Conservation (phyloP, 768 basidiomycete species). For the Pleurotus tuoliensis region DNA sequence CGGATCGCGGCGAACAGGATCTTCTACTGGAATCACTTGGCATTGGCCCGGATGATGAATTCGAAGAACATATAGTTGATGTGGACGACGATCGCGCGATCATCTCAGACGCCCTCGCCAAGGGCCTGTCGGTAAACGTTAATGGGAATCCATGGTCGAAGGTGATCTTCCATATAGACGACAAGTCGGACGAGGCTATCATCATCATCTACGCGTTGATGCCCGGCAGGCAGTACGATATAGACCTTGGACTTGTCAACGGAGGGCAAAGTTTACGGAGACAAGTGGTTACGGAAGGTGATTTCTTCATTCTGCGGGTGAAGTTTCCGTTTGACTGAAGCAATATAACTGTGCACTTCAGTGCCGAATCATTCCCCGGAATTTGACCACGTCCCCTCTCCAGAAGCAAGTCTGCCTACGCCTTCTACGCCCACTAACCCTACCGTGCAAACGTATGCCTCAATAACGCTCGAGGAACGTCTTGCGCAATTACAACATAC, state of each 20-base stretch:
- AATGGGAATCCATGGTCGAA: constrained; percentile 77
- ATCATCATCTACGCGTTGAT: constrained; percentile 88
- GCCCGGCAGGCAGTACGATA: constrained; percentile 88
- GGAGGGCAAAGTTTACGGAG: constrained; percentile 52
- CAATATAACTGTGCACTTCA: constrained; percentile 13
- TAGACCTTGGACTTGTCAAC: constrained; percentile 75
- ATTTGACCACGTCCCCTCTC: constrained; percentile 28
- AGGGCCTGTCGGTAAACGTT: constrained; percentile 75
- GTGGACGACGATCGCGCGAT: constrained; percentile 32
- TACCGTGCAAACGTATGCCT: constrained; percentile 22
- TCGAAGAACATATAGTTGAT: constrained; percentile 27
- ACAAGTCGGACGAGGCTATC: constrained; percentile 80
- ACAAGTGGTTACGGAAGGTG: constrained; percentile 68
- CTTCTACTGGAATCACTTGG: constrained; percentile 39
- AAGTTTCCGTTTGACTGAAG: constrained; percentile 7
- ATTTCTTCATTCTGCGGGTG: constrained; percentile 11
- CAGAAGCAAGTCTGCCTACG: constrained; percentile 31
- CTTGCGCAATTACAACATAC: constrained; percentile 61
- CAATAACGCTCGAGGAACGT: constrained; percentile 64
- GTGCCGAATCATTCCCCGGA: constrained; percentile 18
- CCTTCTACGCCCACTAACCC: constrained; percentile 26
- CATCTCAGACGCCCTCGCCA: constrained; percentile 64
- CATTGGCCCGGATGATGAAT: constrained; percentile 27
- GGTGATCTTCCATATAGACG: constrained; percentile 76
- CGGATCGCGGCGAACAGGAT: constrained; percentile 35